Conservation (phyloP, 192 early-diverging fungal genomes). For the Linnemannia exigua region DNA sequence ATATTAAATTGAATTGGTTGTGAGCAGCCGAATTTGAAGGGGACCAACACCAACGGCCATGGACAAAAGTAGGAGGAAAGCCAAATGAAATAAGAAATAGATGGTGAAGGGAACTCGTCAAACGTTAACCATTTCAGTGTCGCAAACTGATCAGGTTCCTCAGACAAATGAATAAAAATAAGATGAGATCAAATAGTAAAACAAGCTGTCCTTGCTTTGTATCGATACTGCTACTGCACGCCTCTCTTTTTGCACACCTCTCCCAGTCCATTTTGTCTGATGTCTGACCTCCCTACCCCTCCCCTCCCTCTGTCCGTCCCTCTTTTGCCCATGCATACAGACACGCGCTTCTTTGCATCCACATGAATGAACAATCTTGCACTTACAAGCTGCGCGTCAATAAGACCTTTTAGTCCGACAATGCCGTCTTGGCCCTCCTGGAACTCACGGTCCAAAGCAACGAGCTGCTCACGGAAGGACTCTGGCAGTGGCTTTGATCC, state of each 20-base stretch:
- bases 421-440: slow-evolving; percentile 50
- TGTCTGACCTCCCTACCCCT: too few relatives aligned
- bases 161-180: neutral
- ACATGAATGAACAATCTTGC: neutral
- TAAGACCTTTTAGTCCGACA: slow-evolving; percentile 31
- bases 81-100: neutral
- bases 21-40: neutral
- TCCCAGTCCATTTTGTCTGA: neutral
- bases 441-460: slow-evolving; percentile 41
- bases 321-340: neutral
- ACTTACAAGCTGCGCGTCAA: slow-evolving; percentile 55
- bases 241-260: neutral
- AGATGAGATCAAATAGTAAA: slow-evolving; percentile 5
- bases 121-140: neutral
- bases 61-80: neutral
- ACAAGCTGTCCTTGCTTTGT: neutral
- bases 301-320: neutral
- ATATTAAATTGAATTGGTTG: slow-evolving; percentile 13
- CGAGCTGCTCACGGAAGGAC: slow-evolving; percentile 40
- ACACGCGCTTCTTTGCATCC: neutral
- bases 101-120: neutral
- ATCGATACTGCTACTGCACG: neutral
- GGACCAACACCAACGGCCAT: neutral
- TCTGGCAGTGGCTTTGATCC: slow-evolving; percentile 38
- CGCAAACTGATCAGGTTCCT: neutral